Evolutionary conservation across 106 monocot species (phyloP).

Genomic region (Dendrobium catenatum): DNA sequence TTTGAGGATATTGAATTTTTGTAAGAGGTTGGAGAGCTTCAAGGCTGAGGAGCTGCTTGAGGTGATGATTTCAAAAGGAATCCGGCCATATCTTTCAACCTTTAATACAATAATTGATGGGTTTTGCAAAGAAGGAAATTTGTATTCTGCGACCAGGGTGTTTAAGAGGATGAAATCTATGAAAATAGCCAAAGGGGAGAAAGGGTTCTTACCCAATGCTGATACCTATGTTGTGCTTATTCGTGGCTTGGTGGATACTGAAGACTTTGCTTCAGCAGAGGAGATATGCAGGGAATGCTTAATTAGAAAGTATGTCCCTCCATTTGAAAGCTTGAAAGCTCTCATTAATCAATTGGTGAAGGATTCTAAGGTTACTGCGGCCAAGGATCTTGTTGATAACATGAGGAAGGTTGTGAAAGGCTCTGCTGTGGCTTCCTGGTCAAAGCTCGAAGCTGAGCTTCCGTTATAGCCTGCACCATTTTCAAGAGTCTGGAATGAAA

Average conservation of each 20-base stretch:
- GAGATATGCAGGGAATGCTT: slow-evolving; percentile 44
- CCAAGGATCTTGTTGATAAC: slow-evolving; percentile 18
- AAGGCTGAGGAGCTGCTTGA: slow-evolving; percentile 46
- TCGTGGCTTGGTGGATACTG: slow-evolving; percentile 41
- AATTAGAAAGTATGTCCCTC: slow-evolving; percentile 25
- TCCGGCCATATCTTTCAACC: slow-evolving; percentile 31
- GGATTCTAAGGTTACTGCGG: slow-evolving; percentile 23
- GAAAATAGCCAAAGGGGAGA: slow-evolving; percentile 24
- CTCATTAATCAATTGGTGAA: slow-evolving; percentile 30
- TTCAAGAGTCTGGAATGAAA: neutral
- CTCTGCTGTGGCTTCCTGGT: slow-evolving; percentile 43
- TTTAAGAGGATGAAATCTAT: slow-evolving; percentile 42
- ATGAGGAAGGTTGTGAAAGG: slow-evolving; percentile 34
- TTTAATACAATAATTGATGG: slow-evolving; percentile 45
- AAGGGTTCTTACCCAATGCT: slow-evolving; percentile 25
- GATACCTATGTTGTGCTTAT: slow-evolving; percentile 33
- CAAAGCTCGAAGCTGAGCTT: slow-evolving; percentile 43
- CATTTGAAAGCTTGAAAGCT: slow-evolving; percentile 39
- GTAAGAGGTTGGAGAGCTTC: slow-evolving; percentile 19
- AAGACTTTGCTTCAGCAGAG: slow-evolving; percentile 23
- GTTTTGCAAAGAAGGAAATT: slow-evolving; percentile 42
- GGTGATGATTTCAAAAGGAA: slow-evolving; percentile 36
- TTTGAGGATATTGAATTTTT: slow-evolving; percentile 29
- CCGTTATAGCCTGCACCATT: slow-evolving; percentile 20
- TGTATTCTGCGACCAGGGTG: slow-evolving; percentile 25